Evolutionary conservation across 2,329 filamentous ascomycete genomes (phyloP).

Genomic region (Didymella glomerata): DNA sequence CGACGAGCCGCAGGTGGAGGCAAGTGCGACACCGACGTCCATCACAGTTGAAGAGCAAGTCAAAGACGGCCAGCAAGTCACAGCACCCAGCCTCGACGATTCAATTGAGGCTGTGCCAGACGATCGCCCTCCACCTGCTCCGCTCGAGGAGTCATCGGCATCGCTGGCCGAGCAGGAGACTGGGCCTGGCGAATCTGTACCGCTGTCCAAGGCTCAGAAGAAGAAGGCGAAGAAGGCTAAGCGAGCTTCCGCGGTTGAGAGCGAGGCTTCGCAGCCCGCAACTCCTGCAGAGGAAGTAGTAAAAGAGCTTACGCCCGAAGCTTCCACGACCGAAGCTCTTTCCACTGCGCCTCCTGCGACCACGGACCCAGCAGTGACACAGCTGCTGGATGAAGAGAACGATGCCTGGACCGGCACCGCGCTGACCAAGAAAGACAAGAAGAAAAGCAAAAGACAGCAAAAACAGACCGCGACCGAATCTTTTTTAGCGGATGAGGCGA

Average conservation of each 20-base stretch:
- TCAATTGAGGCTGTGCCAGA: slow-evolving; percentile 12
- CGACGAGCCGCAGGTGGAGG: neutral
- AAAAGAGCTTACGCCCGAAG: slow-evolving; percentile 14
- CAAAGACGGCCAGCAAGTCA: neutral
- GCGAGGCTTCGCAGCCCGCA: slow-evolving; percentile 22
- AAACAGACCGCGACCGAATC: slow-evolving; percentile 30
- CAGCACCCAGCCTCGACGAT: neutral
- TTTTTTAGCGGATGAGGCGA: slow-evolving; percentile 47
- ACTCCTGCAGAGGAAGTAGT: slow-evolving; percentile 20
- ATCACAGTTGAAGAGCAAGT: neutral
- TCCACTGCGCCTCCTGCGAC: neutral
- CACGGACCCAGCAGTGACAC: slow-evolving; percentile 7
- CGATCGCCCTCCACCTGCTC: slow-evolving; percentile 17
- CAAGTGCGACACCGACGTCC: neutral
- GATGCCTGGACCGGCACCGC: slow-evolving; percentile 17
- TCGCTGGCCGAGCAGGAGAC: neutral
- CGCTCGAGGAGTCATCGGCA: neutral
- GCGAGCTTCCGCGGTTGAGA: slow-evolving; percentile 28
- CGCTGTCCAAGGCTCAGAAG: slow-evolving; percentile 38
- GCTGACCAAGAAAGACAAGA: slow-evolving; percentile 28
- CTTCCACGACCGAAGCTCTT: slow-evolving; percentile 1
- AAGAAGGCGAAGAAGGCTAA: slow-evolving; percentile 44
- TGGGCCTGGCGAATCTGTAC: slow-evolving; percentile 12
- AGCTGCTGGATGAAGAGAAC: slow-evolving; percentile 19
- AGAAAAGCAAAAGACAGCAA: slow-evolving; percentile 32